A percentile compares a stretch with the other conserved stretches of the same genome.
These are phyloP conservation scores for Claviceps fusiformis DNA, from an alignment of 2,329 filamentous ascomycete genomes.

Conservation along the genomic window DNA sequence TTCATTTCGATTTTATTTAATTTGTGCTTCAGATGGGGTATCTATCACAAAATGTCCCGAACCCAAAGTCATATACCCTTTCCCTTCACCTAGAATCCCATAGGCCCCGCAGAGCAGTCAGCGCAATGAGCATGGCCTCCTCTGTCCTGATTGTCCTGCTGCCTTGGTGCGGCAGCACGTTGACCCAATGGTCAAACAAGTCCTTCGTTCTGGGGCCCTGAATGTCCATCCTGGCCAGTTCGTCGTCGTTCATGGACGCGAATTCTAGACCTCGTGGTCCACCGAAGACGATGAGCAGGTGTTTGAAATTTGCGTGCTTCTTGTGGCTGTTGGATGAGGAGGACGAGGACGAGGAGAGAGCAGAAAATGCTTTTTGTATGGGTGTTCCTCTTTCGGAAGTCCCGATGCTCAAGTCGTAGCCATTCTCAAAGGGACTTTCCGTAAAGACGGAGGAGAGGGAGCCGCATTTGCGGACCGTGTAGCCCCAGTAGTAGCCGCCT, in stretches of 20 bases:
- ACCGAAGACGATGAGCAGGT: constrained; percentile 68
- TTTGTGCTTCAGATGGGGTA: no score
- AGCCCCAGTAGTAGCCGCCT: constrained; percentile 80
- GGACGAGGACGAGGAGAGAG: constrained; percentile 7
- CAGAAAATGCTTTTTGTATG: constrained; percentile 31
- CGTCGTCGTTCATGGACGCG: constrained; percentile 48
- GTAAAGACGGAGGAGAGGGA: constrained; percentile 65
- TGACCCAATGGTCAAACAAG: constrained; percentile 74
- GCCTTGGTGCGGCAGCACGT: constrained; percentile 67
- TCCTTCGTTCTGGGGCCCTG: constrained; percentile 49
- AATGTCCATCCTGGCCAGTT: constrained; percentile 47
- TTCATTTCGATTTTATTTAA: no score
- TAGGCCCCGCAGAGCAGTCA: constrained; percentile 52
- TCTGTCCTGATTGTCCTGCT: constrained; percentile 74
- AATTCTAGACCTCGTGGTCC: constrained; percentile 69
- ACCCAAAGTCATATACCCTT: no score
- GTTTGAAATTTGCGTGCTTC: constrained; percentile 42
- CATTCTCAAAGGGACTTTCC: constrained; percentile 58
- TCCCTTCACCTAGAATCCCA: constrained; percentile 25
- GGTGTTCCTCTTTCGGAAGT: constrained; percentile 64
- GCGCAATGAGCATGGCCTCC: constrained; percentile 65
- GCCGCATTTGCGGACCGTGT: constrained; percentile 49
- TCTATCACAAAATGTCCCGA: no score
- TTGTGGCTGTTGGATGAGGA: background rate
- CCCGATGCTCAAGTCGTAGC: constrained; percentile 72